Base-by-base conservation (phyloP, 1,139 yeast genomes). In the Suhomyces anneliseae region DNA sequence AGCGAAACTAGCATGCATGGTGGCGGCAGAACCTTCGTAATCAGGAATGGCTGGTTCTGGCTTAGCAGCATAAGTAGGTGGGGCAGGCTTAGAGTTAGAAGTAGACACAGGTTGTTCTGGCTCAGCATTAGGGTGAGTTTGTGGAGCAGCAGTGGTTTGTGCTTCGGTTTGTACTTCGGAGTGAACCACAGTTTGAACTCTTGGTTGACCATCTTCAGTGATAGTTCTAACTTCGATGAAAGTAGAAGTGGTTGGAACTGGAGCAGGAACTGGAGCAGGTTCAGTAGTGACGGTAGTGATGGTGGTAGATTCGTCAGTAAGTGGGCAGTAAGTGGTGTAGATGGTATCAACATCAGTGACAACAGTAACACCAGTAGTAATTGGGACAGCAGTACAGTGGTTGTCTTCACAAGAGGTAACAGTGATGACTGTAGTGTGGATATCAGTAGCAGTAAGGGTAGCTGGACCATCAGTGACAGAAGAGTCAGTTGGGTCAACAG, bases 371-470 rank as follows among this genome's bases (percentile, higher is more conserved):
- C 79, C 76, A 48, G 79, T 72, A 45, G 71, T 65, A 46, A 65
- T 69, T 41, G 74, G 64, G 40, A 62, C 57, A 39, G 60, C 62
- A 19, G 69, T 47, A 56, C 79, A 73, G 43, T 55, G 61, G 54
- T 66, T 53, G 48, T 68, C 68, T n/a, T 57, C 48, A 64, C 81
- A 76, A 40, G 79, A 70, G 50, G 82, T 78, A 58, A 74, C 60
- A 49, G 80, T 74, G 56, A 73, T 58, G 31, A 55, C 45, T 27
- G 57, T 58, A 46, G 61, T 54, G 24, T 40, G 45, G 54, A 66
- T 58, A 44, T 34, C 42, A 27, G 42, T 43, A 15, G 27, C 36
- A 32, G 45, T 43, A 33, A 33, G 8, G 26, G 36, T 31, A 5
- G 19, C 41, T 10, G 36, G 43, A n/a, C 43, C 9, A 3, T 31